Base-by-base conservation (phyloP, 2,329 filamentous ascomycete genomes). In the Phoma sp. region DNA sequence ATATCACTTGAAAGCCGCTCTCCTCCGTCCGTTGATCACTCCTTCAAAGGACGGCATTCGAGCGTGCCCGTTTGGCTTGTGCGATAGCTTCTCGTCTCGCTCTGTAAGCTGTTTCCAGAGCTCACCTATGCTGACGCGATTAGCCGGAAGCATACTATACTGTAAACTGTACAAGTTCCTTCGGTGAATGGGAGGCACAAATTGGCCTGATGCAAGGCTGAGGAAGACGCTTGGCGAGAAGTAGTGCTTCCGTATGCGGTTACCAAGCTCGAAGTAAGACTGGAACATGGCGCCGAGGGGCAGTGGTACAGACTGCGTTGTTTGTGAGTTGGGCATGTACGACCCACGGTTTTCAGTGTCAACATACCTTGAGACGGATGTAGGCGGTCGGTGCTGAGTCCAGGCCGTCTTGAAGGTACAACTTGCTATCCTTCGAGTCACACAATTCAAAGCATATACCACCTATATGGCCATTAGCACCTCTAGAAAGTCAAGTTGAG, bases 141-240 rank as follows among this genome's bases (percentile, higher is more conserved):
- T 84, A 7, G 91, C 89, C 0, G 96, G 96, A 33, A 99, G 82
- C 92, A 98, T 98, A 78, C 92, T 96, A 76, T 99, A 99, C 77
- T 99, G 95, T 67, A 99, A 81, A 64, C 92, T 96, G 77, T 99
- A 99, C 43, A 99, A 81, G 69, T 95, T 96, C 71, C 93, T 93
- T 46, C 96, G 86, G 72, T 97, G 93, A 42, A 99, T 96, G 0
- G 96, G 93, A 11, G 93, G 95, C 1, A 98, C 92, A 62, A 97
- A 97, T 57, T 90, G 90, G 53, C 95, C 95, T 0, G 92, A 96
- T 20, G 93, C 81, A 2, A 99, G 87, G 66, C 92, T 95, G 32
- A 96, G 82, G 40, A 98, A 84, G 17, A 99, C 96, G 12, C 88
- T 85, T 0, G 92, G 92, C 0, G 92, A 93, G 36, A 98, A 83